Conservation (phyloP, 371 early-diverging fungal genomes). For the Mortierella sp. region DNA sequence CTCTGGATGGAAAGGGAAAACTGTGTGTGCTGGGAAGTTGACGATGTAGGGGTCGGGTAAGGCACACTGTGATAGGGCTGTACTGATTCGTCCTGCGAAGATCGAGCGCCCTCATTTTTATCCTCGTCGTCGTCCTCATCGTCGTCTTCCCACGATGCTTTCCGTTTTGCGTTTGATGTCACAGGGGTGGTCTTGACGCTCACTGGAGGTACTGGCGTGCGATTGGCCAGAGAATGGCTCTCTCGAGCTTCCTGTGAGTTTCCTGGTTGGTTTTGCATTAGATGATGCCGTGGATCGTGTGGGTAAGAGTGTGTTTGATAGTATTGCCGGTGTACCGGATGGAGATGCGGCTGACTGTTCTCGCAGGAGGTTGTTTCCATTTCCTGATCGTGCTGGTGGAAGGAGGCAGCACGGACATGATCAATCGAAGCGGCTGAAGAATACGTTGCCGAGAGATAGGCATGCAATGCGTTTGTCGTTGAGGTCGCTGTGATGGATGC, state of each 20-base stretch:
- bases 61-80: background rate
- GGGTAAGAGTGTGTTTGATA: constrained; percentile 41
- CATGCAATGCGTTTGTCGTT: constrained; percentile 24
- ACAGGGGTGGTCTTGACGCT: background rate
- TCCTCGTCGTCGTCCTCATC: constrained; percentile 12
- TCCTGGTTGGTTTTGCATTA: constrained; percentile 5
- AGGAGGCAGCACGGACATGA: constrained; percentile 40
- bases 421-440: constrained; percentile 39
- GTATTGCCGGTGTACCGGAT: constrained; percentile 23
- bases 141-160: constrained; percentile 32
- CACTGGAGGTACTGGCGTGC: constrained; percentile 2
- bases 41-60: background rate
- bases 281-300: constrained; percentile 34
- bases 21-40: background rate
- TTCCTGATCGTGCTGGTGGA: constrained; percentile 17
- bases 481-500: constrained; percentile 13
- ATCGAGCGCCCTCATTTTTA: background rate
- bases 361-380: constrained; percentile 10
- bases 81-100: background rate
- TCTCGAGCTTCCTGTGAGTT: constrained; percentile 37
- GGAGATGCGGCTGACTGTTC: background rate
- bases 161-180: constrained; percentile 21
- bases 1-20: constrained; percentile 6
- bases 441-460: constrained; percentile 23
- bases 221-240: constrained; percentile 12